Base-by-base conservation (phyloP, 306 rosid species). In the Trichosanthes truncata region DNA sequence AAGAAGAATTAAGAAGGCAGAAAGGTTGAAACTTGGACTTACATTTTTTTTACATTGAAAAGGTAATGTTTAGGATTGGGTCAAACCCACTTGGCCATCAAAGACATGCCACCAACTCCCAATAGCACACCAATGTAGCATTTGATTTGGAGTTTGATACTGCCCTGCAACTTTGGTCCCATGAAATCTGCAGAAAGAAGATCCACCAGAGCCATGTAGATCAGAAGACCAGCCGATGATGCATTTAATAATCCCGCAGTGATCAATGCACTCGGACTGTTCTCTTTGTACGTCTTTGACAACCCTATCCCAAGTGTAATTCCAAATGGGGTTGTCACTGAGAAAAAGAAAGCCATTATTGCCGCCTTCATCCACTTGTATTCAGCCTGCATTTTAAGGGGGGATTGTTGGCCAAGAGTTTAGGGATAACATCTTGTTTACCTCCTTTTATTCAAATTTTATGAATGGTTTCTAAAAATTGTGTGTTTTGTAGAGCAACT, bases 201-300 rank as follows among this genome's bases (percentile, higher is more conserved):
- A 21, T 89, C 92, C 74, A 91, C 93, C 81, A 91, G 46, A 60
- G 92, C 92, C 93, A 89, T 91, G 83, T 91, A 91, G 81, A 91
- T 87, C 29, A 91, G 46, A 76, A 91, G 90, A 7, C 97, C 92
- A n/a, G 92, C 92, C 0, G 97, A 91, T 1, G 92, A 89, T 12
- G 89, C 93, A 77, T 91, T 87, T 0, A 91, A 91, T 46, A 89
- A 46, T 41, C 97, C 97, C 1, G 85, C 90, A 0, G 90, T 83
- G 77, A 89, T 80, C 6, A 88, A 71, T 3, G 93, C 87, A 36
- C 78, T 81, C 3, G 92, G 88, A 69, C 96, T 91, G 35, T 89
- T 88, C 53, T 89, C 92, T 57, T 84, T 85, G 80, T 91, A 89
- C 1, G 55, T 79, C 0, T 74, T 82, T 0, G 97, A 83, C 80